Conservation (phyloP, 2,329 filamentous ascomycete species). For the Neonectria hederae region DNA sequence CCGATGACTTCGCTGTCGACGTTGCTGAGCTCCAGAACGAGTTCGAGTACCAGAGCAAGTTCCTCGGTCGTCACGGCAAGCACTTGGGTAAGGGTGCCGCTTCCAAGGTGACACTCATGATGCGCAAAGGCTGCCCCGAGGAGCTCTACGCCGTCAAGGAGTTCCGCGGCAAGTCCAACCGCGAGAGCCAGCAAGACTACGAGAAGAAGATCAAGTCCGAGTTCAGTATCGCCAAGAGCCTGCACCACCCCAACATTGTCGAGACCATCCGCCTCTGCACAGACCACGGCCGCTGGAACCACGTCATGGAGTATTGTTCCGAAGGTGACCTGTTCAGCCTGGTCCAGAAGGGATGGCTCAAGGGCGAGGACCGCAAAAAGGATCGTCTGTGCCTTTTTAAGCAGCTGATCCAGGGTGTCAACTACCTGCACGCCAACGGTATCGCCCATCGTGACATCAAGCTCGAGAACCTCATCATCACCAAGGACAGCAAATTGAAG, state of each 20-base stretch:
- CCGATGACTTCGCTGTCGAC: conserved; percentile 78
- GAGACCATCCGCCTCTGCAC: conserved; percentile 81
- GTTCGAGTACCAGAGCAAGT: conserved; percentile 74
- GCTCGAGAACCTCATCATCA: conserved; percentile 84
- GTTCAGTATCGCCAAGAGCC: conserved; percentile 85
- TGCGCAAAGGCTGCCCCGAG: conserved; percentile 69
- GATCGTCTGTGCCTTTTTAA: conserved; percentile 90
- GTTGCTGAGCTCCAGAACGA: conserved; percentile 74
- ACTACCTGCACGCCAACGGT: conserved; percentile 83
- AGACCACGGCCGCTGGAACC: conserved; percentile 81
- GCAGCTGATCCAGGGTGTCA: conserved; percentile 83
- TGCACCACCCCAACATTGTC: conserved; percentile 89
- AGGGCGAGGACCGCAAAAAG: conserved; percentile 67
- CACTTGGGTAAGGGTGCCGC: conserved; percentile 84
- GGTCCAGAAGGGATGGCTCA: conserved; percentile 76
- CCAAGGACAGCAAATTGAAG: conserved; percentile 82
- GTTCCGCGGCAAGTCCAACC: conserved; percentile 76
- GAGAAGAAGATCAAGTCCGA: conserved; percentile 92
- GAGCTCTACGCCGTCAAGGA: conserved; percentile 88
- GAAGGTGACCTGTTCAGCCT: conserved; percentile 83
- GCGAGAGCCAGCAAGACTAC: conserved; percentile 79
- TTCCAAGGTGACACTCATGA: conserved; percentile 84
- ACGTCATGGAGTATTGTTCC: conserved; percentile 92
- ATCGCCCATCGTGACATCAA: conserved; percentile 94
- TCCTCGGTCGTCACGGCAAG: conserved; percentile 78